These are phyloP conservation scores for Rostrohypoxylon terebratum DNA, from an alignment of 495 filamentous ascomycete genomes.

Conservation along the genomic window DNA sequence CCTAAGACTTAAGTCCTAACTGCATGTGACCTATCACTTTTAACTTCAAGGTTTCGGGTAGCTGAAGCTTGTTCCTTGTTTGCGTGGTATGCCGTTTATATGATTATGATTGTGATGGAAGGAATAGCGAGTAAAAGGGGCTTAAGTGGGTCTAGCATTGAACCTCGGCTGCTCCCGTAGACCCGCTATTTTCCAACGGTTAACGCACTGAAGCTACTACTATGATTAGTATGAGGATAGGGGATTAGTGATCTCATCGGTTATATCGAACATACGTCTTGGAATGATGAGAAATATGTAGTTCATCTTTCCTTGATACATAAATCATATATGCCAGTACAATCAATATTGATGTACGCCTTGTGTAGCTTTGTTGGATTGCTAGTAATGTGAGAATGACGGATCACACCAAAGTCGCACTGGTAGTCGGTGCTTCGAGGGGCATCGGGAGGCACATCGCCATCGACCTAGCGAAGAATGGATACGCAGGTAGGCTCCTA, in stretches of 20 bases:
- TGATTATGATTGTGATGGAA: background rate
- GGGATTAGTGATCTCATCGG: constrained; percentile 35
- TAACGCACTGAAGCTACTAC: background rate
- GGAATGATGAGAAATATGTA: constrained; percentile 19
- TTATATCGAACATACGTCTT: constrained; percentile 3
- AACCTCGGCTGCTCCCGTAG: constrained; percentile 34
- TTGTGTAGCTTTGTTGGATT: background rate
- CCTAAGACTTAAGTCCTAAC: constrained; percentile 18
- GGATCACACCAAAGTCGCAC: constrained; percentile 61
- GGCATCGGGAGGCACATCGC: constrained; percentile 85
- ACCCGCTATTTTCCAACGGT: constrained; percentile 21
- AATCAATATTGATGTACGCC: background rate
- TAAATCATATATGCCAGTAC: too few species aligned
- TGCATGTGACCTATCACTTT: constrained; percentile 14
- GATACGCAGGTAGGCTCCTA: constrained; percentile 70
- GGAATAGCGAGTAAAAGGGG: background rate
- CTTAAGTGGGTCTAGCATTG: background rate
- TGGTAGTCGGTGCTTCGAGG: constrained; percentile 78
- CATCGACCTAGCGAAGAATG: constrained; percentile 76
- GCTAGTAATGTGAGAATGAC: constrained; percentile 25
- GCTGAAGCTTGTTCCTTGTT: background rate
- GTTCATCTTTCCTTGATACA: too few species aligned
- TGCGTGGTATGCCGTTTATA: background rate
- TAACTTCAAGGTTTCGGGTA: background rate
- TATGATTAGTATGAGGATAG: background rate